Conservation (phyloP, 169 alveolate species). For the Plasmodium vinckei region DNA sequence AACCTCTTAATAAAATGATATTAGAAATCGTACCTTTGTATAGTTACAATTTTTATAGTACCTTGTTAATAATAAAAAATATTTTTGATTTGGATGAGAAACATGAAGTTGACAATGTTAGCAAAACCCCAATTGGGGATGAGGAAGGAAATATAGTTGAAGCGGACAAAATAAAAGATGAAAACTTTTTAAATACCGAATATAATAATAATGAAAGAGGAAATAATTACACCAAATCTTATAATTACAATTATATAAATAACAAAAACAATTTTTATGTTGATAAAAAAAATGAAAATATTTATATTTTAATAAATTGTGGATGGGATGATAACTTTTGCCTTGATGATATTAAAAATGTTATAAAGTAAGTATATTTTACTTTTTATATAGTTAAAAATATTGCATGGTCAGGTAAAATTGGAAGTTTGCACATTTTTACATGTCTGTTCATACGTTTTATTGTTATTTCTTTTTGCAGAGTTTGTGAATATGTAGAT, state of each 20-base stretch:
- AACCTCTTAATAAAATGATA: constrained; percentile 38
- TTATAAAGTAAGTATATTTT: constrained; percentile 28
- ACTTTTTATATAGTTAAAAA: neutral
- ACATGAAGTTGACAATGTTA: neutral
- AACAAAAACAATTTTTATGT: constrained; percentile 64
- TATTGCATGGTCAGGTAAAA: neutral
- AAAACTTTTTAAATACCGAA: neutral
- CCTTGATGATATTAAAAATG: constrained; percentile 34
- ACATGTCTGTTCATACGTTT: neutral
- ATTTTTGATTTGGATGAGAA: neutral
- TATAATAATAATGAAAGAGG: neutral
- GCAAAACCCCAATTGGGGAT: neutral
- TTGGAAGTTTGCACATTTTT: neutral
- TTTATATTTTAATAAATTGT: constrained; percentile 65
- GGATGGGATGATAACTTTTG: constrained; percentile 77
- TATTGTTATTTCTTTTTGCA: constrained; percentile 4
- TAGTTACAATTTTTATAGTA: constrained; percentile 55
- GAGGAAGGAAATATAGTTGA: neutral
- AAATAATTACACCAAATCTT: constrained; percentile 6
- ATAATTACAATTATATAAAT: constrained; percentile 72
- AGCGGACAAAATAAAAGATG: neutral
- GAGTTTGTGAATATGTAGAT: constrained; percentile 68
- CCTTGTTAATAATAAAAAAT: constrained; percentile 73
- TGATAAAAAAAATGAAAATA: constrained; percentile 46
- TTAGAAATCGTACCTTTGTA: constrained; percentile 71